A percentile compares a stretch with the other conserved stretches of the same genome.
Conservation (phyloP, 768 basidiomycete genomes). For the Trametes cubensis region DNA sequence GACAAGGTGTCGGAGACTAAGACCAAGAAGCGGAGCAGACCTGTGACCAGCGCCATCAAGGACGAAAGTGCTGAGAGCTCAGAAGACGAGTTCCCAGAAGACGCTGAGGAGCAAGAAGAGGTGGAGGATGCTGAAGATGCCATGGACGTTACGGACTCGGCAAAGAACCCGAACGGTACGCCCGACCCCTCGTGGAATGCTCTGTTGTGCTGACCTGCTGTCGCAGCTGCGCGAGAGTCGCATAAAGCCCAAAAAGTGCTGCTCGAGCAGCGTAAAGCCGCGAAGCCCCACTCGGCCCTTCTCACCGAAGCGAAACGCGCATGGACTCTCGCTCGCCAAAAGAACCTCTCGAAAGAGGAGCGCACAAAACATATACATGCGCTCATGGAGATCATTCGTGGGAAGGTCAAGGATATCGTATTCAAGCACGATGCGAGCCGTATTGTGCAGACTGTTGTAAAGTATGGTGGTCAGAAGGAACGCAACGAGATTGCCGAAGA, state of each 20-base stretch:
- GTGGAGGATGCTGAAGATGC: slow-evolving; percentile 40
- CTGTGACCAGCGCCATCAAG: slow-evolving; percentile 49
- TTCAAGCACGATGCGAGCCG: slow-evolving; percentile 92
- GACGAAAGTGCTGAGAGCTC: slow-evolving; percentile 44
- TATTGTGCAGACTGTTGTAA: slow-evolving; percentile 81
- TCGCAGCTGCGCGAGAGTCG: slow-evolving; percentile 62
- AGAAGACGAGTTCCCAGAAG: slow-evolving; percentile 38
- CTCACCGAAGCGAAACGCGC: slow-evolving; percentile 72
- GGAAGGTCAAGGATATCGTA: slow-evolving; percentile 82
- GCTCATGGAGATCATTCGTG: slow-evolving; percentile 77
- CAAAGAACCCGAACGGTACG: slow-evolving; percentile 65
- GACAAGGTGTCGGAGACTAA: slow-evolving; percentile 38
- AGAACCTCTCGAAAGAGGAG: slow-evolving; percentile 67
- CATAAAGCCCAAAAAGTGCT: slow-evolving; percentile 72
- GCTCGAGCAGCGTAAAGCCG: slow-evolving; percentile 68
- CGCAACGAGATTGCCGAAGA: slow-evolving; percentile 81
- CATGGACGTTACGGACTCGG: slow-evolving; percentile 27
- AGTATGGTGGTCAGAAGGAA: slow-evolving; percentile 74
- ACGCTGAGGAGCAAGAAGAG: slow-evolving; percentile 23
- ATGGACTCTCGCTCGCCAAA: slow-evolving; percentile 77
- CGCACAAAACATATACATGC: slow-evolving; percentile 73
- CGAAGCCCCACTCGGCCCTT: slow-evolving; percentile 76
- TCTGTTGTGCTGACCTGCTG: slow-evolving; percentile 8
- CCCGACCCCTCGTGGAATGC: slow-evolving; percentile 4
- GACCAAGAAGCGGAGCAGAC: slow-evolving; percentile 60